Percentiles rank a stretch among this genome's conserved stretches.
phyloP scores from a whole-genome alignment of 2,329 filamentous ascomycete species.

The Cucurbitaria berberidis region DNA sequence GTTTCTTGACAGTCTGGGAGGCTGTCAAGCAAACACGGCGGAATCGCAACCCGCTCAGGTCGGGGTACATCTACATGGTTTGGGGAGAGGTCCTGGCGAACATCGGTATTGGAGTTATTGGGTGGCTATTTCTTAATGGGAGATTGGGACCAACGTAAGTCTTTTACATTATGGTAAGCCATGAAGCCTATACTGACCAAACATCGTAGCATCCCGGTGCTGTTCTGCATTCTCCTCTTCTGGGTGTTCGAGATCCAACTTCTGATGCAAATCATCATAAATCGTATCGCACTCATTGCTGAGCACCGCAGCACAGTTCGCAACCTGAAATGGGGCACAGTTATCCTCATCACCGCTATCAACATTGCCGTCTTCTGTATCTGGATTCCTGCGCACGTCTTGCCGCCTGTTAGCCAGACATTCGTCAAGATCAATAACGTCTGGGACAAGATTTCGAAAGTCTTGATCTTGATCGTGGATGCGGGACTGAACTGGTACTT shows the following conservation, averaged over 20 bases:
- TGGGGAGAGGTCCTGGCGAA: conserved; percentile 44
- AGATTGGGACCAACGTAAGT: conserved; percentile 39
- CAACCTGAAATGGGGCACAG: conserved; percentile 57
- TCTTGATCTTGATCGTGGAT: conserved; percentile 59
- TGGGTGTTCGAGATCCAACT: conserved; percentile 54
- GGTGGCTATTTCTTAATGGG: conserved; percentile 41
- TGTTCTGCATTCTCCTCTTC: conserved; percentile 42
- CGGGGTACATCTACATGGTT: conserved; percentile 47
- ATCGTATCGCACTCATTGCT: conserved; percentile 59
- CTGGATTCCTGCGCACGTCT: conserved; percentile 58
- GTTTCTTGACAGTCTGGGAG: conserved; percentile 44
- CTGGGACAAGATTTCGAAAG: conserved; percentile 62
- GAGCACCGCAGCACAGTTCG: conserved; percentile 48
- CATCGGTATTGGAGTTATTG: conserved; percentile 36
- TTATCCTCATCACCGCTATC: conserved; percentile 55
- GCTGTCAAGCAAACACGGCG: conserved; percentile 45
- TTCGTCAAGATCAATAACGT: conserved; percentile 57
- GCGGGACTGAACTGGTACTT: conserved; percentile 62
- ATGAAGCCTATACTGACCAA: conserved; percentile 3
- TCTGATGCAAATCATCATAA: conserved; percentile 63
- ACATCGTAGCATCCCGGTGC: conserved; percentile 29
- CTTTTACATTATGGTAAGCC: too few species aligned
- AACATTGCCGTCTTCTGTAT: conserved; percentile 62
- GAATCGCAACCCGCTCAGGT: conserved; percentile 42
- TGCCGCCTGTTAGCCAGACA: conserved; percentile 37